A percentile compares a stretch with the other conserved stretches of the same genome.
These are phyloP conservation scores for Hypoxylon sp. DNA, from an alignment of 2,329 filamentous ascomycete genomes.

Conservation along the genomic window DNA sequence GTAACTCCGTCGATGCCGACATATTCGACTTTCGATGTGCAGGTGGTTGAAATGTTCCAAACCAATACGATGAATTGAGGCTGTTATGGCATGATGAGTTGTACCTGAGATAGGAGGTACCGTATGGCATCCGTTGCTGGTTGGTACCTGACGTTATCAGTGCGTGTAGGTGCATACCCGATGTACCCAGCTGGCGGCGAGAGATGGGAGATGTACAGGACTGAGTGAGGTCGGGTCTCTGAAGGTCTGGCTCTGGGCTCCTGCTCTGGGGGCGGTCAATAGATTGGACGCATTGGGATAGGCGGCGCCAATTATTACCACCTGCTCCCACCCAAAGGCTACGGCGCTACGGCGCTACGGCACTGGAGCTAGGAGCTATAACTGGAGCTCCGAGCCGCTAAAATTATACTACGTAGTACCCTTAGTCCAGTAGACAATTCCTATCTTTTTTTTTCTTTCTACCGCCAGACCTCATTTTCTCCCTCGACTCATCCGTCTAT, in stretches of 20 bases:
- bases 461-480: slow-evolving; percentile 6
- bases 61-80: not conserved
- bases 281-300: slow-evolving; percentile 13
- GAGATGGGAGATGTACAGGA: not conserved
- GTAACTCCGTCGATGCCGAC: not conserved
- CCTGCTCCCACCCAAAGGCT: not conserved
- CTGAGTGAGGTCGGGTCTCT: no score
- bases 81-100: no score
- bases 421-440: not conserved
- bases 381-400: not conserved
- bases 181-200: not conserved
- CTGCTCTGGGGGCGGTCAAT: not conserved
- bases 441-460: slow-evolving; percentile 11
- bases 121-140: no score
- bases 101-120: not conserved
- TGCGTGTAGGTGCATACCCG: slow-evolving; percentile 4
- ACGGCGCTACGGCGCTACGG: not conserved
- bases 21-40: not conserved
- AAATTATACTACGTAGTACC: no score
- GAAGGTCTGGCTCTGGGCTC: no score
- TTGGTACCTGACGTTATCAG: slow-evolving; percentile 31
- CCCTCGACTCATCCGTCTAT: slow-evolving; percentile 2
- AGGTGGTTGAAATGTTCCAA: slow-evolving; percentile 21
- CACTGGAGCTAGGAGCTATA: slow-evolving; percentile 2
- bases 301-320: slow-evolving; percentile 8